Evolutionary conservation across 1,284 basidiomycete species (phyloP).

Genomic region (Ceratobasidium sp.): DNA sequence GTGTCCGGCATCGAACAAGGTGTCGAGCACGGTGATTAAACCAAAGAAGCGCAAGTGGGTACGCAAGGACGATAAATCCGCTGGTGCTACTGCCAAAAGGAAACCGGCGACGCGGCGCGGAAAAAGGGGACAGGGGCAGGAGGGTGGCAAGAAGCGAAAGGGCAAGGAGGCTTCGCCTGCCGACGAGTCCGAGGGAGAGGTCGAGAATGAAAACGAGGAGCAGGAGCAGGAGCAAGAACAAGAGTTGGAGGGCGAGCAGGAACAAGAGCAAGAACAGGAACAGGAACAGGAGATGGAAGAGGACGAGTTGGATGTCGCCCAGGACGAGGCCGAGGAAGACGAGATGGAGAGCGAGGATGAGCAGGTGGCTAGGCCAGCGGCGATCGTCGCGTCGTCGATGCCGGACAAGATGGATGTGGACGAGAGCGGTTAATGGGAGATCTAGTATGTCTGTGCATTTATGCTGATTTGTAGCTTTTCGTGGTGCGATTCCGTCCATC

Average conservation of each 20-base stretch:
- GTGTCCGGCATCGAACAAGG: conserved; percentile 38
- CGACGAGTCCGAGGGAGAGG: conserved; percentile 33
- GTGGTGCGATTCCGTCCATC: conserved; percentile 7
- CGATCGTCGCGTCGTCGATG: not conserved
- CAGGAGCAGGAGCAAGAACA: conserved; percentile 3
- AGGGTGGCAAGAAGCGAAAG: conserved; percentile 12
- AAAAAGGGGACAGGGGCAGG: conserved; percentile 13
- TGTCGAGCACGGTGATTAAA: not conserved
- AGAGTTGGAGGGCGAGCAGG: conserved; percentile 2
- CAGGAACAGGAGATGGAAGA: conserved; percentile 28
- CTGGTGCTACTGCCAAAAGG: conserved; percentile 11
- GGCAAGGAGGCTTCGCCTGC: conserved; percentile 28
- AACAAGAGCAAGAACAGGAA: conserved; percentile 2
- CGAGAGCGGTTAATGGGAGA: not conserved
- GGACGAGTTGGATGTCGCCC: conserved; percentile 31
- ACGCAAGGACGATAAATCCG: not conserved
- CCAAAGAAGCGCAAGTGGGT: conserved; percentile 43
- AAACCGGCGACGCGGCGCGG: conserved; percentile 26
- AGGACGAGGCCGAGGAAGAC: conserved; percentile 16
- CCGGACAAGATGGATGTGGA: conserved; percentile 5
- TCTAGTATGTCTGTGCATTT: not conserved
- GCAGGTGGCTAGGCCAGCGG: conserved; percentile 18
- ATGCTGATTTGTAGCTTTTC: not conserved
- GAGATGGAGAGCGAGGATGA: conserved; percentile 44
- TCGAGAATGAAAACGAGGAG: not conserved